These are phyloP conservation scores for Cladophialophora bantiana DNA, from an alignment of 2,329 filamentous ascomycete species.

Conservation along the genomic window DNA sequence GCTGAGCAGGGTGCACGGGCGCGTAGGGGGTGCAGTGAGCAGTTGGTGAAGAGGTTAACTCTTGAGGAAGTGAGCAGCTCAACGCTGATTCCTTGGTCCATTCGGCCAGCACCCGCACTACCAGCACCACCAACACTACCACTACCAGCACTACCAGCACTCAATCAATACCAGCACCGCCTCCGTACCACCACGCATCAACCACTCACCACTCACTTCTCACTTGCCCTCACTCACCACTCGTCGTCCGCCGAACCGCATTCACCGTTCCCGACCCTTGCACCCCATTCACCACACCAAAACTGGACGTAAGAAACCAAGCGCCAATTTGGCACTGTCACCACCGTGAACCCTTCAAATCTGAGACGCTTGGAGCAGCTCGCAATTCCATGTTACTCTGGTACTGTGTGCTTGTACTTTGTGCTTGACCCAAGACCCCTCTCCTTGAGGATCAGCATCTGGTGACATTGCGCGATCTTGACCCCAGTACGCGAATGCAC, in stretches of 20 bases:
- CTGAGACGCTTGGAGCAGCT: not conserved
- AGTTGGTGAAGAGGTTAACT: too few relatives aligned
- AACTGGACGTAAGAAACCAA: not conserved
- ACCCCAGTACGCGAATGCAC: not conserved
- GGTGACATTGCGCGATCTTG: not conserved
- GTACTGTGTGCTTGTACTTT: too few relatives aligned
- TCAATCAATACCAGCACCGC: not conserved
- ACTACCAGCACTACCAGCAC: too few relatives aligned
- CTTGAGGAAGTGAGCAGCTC: not conserved
- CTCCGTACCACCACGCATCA: conserved; percentile 6
- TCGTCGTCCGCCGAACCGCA: not conserved
- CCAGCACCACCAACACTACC: too few relatives aligned
- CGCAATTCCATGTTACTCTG: not conserved
- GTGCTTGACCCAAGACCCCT: too few relatives aligned
- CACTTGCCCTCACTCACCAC: conserved; percentile 7
- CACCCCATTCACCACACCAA: conserved; percentile 4
- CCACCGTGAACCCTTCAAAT: not conserved
- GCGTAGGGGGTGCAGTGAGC: too few relatives aligned
- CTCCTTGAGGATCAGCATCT: not conserved
- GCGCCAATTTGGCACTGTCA: not conserved
- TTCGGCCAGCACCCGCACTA: not conserved
- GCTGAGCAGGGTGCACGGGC: too few relatives aligned
- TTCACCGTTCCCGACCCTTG: not conserved
- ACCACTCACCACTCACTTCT: conserved; percentile 7
- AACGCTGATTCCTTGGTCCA: conserved; percentile 1